Percentiles rank a stretch among this genome's conserved stretches.
phyloP scores from a whole-genome alignment of 345 rosid species.

The Psidium friedrichsthalianum region DNA sequence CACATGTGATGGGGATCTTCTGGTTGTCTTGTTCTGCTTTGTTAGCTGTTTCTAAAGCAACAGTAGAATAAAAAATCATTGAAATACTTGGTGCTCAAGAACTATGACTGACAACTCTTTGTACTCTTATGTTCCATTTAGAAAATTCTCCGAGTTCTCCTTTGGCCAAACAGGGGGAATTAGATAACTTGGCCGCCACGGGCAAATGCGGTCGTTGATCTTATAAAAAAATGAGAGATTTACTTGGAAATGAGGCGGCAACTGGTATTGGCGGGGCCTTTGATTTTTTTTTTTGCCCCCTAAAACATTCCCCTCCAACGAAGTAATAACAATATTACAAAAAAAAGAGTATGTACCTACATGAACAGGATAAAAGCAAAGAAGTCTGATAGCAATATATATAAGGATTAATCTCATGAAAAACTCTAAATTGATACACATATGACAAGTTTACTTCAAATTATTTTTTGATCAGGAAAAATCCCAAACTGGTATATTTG shows the following conservation, averaged over 20 bases:
- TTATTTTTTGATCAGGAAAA: no score
- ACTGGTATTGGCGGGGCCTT: conserved; percentile 2
- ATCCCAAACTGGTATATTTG: no score
- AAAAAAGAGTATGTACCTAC: neutral
- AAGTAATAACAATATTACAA: neutral
- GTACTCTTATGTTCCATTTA: no score
- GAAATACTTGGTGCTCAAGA: neutral
- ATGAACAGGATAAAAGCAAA: neutral
- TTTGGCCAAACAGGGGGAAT: neutral
- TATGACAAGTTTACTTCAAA: no score
- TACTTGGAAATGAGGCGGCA: conserved; percentile 9
- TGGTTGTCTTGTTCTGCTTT: neutral
- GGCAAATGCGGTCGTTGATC: neutral
- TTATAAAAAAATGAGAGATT: no score
- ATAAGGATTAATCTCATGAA: no score
- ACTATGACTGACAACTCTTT: neutral
- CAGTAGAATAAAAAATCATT: neutral
- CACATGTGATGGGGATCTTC: neutral
- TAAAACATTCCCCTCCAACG: neutral
- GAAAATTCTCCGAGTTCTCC: no score
- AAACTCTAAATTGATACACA: no score
- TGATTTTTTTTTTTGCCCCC: no score
- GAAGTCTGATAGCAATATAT: neutral
- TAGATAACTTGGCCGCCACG: neutral
- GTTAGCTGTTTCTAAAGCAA: neutral